Evolutionary conservation across 148 eudicot species (phyloP).

Genomic region (Persicaria tinctoria): DNA sequence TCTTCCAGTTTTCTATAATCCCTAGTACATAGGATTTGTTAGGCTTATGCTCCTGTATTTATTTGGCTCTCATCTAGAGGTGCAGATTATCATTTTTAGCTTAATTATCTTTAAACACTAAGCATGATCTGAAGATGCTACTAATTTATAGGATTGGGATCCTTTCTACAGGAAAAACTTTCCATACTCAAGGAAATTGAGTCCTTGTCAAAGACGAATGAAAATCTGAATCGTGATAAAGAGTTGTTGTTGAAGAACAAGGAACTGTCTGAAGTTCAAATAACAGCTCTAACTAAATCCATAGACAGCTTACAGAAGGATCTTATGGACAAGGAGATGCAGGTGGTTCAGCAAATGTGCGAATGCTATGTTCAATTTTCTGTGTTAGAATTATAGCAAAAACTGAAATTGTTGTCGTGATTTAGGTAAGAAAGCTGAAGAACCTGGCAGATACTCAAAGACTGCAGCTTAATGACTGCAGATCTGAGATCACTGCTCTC

Average conservation of each 20-base stretch:
- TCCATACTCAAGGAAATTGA: slow-evolving; percentile 74
- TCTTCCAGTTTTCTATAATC: too few relatives aligned
- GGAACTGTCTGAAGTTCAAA: slow-evolving; percentile 66
- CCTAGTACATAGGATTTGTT: too few relatives aligned
- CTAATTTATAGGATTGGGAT: neutral
- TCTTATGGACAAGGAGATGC: slow-evolving; percentile 65
- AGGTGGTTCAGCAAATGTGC: slow-evolving; percentile 23
- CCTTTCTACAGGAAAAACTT: slow-evolving; percentile 63
- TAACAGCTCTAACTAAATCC: slow-evolving; percentile 53
- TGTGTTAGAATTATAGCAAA: neutral
- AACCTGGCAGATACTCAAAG: slow-evolving; percentile 53
- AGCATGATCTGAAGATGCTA: neutral
- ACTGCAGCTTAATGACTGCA: slow-evolving; percentile 72
- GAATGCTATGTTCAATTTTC: neutral
- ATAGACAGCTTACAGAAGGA: slow-evolving; percentile 71
- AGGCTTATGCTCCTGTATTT: too few relatives aligned
- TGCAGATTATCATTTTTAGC: too few relatives aligned
- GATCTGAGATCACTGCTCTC: slow-evolving; percentile 87
- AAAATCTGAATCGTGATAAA: slow-evolving; percentile 42
- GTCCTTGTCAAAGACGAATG: slow-evolving; percentile 51
- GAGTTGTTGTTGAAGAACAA: slow-evolving; percentile 51
- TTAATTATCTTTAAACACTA: neutral
- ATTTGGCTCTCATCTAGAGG: too few relatives aligned
- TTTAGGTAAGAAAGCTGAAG: slow-evolving; percentile 66
- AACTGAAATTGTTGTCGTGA: slow-evolving; percentile 3